Conservation (phyloP, 495 filamentous ascomycete species). For the Aspergillus bridgeri region DNA sequence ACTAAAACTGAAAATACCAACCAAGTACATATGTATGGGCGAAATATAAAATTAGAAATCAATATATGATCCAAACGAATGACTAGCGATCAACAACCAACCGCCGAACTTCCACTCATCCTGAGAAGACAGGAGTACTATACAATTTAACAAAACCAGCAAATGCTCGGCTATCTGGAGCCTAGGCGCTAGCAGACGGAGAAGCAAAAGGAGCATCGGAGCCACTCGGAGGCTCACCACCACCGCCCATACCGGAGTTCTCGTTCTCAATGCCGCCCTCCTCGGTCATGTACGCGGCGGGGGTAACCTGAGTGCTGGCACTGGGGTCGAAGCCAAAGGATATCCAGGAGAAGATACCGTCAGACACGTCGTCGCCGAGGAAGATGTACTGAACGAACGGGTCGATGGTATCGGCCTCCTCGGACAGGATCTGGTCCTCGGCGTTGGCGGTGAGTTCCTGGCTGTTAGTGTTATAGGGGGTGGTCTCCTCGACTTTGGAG, state of each 20-base stretch:
- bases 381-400: slow-evolving; percentile 57
- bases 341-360: slow-evolving; percentile 39
- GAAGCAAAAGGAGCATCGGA: too few relatives aligned
- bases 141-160: too few relatives aligned
- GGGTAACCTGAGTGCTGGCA: slow-evolving; percentile 22
- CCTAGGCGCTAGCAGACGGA: too few relatives aligned
- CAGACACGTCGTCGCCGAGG: slow-evolving; percentile 39
- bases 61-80: too few relatives aligned
- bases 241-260: slow-evolving; percentile 20
- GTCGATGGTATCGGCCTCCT: slow-evolving; percentile 52
- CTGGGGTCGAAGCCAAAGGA: slow-evolving; percentile 31
- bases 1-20: too few relatives aligned
- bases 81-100: too few relatives aligned
- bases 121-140: too few relatives aligned
- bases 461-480: slow-evolving; percentile 57
- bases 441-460: slow-evolving; percentile 49
- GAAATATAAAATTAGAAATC: too few relatives aligned
- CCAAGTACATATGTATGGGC: too few relatives aligned
- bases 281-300: slow-evolving; percentile 34
- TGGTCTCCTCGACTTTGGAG: slow-evolving; percentile 39
- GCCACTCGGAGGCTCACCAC: slow-evolving; percentile 13
- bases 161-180: too few relatives aligned
- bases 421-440: slow-evolving; percentile 47
- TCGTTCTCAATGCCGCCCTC: slow-evolving; percentile 36
- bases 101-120: too few relatives aligned